A percentile compares a stretch with the other conserved stretches of the same genome.
phyloP scores from a whole-genome alignment of 2,329 filamentous ascomycete species.

The Aspergillus melleus region DNA sequence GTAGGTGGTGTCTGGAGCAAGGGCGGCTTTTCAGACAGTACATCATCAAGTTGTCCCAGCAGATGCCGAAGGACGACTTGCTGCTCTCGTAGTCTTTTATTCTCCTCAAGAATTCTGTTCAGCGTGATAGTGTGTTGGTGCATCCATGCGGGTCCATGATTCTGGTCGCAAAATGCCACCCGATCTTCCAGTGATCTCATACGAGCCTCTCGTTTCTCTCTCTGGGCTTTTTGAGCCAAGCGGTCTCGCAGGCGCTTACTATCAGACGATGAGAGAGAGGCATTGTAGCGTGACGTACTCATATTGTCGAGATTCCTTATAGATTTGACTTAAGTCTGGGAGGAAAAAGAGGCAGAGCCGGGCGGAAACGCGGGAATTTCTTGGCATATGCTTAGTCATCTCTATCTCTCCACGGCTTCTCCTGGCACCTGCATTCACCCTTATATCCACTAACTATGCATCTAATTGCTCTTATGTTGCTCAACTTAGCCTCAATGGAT shows the following conservation, averaged over 20 bases:
- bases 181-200: neutral
- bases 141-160: neutral
- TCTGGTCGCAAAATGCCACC: neutral
- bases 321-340: neutral
- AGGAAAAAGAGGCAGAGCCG: neutral
- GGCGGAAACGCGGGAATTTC: neutral
- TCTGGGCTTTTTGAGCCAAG: neutral
- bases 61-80: neutral
- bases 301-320: neutral
- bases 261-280: neutral
- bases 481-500: no score
- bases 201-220: neutral
- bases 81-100: neutral
- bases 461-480: no score
- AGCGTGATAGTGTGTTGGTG: neutral
- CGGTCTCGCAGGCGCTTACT: neutral
- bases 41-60: neutral
- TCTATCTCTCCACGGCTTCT: no score
- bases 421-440: no score
- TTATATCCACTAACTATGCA: no score
- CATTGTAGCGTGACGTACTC: neutral
- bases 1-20: no score
- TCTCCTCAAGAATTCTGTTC: neutral
- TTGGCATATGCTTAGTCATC: neutral
- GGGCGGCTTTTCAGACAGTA: neutral